A percentile compares a stretch with the other conserved stretches of the same genome.
These are phyloP conservation scores for Cokeromyces recurvatus DNA, from an alignment of 371 early-diverging fungal genomes.

Conservation along the genomic window DNA sequence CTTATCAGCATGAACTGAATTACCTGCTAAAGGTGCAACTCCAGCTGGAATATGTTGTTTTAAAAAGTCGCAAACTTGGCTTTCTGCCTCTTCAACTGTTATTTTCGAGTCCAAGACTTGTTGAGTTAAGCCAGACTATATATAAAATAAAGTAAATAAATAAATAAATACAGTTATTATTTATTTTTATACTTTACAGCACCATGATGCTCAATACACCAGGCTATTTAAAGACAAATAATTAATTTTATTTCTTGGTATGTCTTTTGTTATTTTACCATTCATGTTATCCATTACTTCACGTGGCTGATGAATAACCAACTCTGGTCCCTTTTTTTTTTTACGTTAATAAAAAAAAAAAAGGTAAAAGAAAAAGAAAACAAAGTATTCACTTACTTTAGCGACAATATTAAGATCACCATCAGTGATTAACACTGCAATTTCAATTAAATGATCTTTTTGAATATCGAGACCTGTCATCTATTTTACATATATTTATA, in stretches of 20 bases:
- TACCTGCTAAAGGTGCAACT: constrained; percentile 83
- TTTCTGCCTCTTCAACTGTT: constrained; percentile 69
- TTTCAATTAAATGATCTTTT: constrained; percentile 78
- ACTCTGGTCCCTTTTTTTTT: constrained; percentile 57
- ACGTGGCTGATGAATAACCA: constrained; percentile 77
- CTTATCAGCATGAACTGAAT: constrained; percentile 89
- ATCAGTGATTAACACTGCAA: constrained; percentile 86
- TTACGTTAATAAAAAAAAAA: too few relatives aligned
- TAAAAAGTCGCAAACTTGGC: constrained; percentile 68
- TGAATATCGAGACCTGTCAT: constrained; percentile 69
- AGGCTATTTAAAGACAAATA: constrained; percentile 43
- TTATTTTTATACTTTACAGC: constrained; percentile 28
- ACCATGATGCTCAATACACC: constrained; percentile 89
- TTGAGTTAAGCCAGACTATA: constrained; percentile 78
- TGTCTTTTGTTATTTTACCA: constrained; percentile 22
- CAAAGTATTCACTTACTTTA: constrained; percentile 53
- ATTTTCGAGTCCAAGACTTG: constrained; percentile 71
- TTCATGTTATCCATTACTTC: constrained; percentile 85
- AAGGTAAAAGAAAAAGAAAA: too few relatives aligned
- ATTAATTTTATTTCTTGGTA: background rate
- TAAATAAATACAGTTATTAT: background rate
- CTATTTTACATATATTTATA: too few relatives aligned
- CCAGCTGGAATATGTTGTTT: constrained; percentile 60
- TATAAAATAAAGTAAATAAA: background rate
- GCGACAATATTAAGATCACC: constrained; percentile 75